These are phyloP conservation scores for Phlegmacium glaucopus DNA, from an alignment of 768 basidiomycete species.

Conservation along the genomic window DNA sequence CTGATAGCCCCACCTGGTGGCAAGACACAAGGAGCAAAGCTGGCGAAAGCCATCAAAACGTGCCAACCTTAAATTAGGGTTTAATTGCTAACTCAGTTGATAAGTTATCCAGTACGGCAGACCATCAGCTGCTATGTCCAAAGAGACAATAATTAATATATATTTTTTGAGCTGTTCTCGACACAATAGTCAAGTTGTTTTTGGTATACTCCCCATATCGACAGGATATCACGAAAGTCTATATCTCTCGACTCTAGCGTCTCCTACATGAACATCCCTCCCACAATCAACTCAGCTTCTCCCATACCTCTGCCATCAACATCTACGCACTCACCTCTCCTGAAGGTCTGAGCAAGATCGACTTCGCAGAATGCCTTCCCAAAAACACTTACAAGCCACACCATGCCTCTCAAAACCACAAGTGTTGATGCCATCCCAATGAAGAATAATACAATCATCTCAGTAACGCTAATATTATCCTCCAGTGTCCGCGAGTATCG, in stretches of 20 bases:
- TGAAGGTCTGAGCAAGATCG: slow-evolving; percentile 10
- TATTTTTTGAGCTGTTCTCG: too few species aligned
- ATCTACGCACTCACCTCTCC: slow-evolving; percentile 10
- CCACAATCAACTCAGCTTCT: slow-evolving; percentile 13
- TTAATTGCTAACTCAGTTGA: too few species aligned
- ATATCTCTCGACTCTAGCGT: too few species aligned
- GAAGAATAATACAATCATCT: not conserved
- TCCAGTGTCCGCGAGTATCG: not conserved
- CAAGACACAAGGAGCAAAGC: not conserved
- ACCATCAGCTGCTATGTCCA: too few species aligned
- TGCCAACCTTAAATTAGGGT: too few species aligned
- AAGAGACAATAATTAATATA: too few species aligned
- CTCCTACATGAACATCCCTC: slow-evolving; percentile 5
- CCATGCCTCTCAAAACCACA: slow-evolving; percentile 4
- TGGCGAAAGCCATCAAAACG: too few species aligned
- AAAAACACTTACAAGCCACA: slow-evolving; percentile 10
- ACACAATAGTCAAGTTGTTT: too few species aligned
- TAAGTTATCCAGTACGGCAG: too few species aligned
- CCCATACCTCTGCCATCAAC: slow-evolving; percentile 14
- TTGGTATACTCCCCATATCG: too few species aligned
- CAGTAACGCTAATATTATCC: not conserved
- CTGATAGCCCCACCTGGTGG: not conserved
- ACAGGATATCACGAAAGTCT: too few species aligned
- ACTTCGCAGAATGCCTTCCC: slow-evolving; percentile 13
- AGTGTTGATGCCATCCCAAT: slow-evolving; percentile 4